phyloP scores from a whole-genome alignment of 768 basidiomycete species.

The Tricholoma sp. region DNA sequence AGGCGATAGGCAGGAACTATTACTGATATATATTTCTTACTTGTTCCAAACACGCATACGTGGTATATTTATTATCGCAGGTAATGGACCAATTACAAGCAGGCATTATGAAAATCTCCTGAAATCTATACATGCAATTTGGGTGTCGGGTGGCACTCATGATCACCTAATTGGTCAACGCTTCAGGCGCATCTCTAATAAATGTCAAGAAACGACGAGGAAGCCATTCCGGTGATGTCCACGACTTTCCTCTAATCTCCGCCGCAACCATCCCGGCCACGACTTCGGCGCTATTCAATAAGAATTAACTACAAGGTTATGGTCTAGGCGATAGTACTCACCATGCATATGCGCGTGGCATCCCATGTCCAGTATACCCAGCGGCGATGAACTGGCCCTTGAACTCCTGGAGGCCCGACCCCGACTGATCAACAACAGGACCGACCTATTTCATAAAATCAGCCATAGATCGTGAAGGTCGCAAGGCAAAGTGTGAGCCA shows the following conservation, averaged over 20 bases:
- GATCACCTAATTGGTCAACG: neutral
- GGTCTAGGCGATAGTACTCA: neutral
- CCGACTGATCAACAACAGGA: slow-evolving; percentile 27
- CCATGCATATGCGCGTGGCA: slow-evolving; percentile 51
- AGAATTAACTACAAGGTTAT: neutral
- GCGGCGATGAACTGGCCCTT: slow-evolving; percentile 48
- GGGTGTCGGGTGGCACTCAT: neutral
- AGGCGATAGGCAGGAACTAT: slow-evolving; percentile 16
- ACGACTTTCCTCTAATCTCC: slow-evolving; percentile 2
- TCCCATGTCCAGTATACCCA: slow-evolving; percentile 54
- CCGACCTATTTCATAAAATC: slow-evolving; percentile 37
- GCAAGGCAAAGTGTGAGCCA: slow-evolving; percentile 18
- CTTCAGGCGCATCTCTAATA: neutral
- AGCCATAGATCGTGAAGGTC: neutral
- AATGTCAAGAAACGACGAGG: slow-evolving; percentile 7
- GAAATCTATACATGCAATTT: too few species aligned
- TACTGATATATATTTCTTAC: slow-evolving; percentile 14
- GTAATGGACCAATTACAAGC: too few species aligned
- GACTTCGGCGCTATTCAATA: slow-evolving; percentile 6
- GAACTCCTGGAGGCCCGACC: slow-evolving; percentile 12
- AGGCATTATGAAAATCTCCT: too few species aligned
- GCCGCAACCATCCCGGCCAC: slow-evolving; percentile 10
- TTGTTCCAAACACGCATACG: slow-evolving; percentile 2
- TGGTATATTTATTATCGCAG: slow-evolving; percentile 5
- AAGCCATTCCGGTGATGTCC: slow-evolving; percentile 8